These are phyloP conservation scores for Piper betle DNA, from an alignment of 164 flowering plant species.

Conservation along the genomic window DNA sequence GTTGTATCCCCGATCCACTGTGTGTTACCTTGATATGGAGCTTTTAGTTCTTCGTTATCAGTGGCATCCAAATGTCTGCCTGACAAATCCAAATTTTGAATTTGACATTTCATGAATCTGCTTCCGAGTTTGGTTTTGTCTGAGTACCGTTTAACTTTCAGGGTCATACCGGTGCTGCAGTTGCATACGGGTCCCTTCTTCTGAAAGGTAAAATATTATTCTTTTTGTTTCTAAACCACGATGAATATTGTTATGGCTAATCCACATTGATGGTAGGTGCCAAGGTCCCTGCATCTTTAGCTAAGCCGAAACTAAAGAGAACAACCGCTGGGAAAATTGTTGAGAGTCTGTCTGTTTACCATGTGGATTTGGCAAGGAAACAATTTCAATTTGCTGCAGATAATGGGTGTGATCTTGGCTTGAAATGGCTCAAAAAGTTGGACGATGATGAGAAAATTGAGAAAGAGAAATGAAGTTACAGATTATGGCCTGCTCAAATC, in stretches of 20 bases:
- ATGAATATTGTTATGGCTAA: neutral
- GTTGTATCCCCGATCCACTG: neutral
- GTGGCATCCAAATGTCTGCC: neutral
- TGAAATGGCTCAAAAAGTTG: conserved; percentile 64
- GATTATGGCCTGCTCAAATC: neutral
- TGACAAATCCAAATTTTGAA: neutral
- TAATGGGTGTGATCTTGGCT: conserved; percentile 77
- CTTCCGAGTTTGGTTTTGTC: too few species aligned
- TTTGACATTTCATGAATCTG: neutral
- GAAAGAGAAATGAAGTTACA: neutral
- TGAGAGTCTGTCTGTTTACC: conserved; percentile 13
- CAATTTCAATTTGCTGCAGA: conserved; percentile 69
- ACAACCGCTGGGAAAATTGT: conserved; percentile 13
- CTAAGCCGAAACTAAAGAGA: conserved; percentile 33
- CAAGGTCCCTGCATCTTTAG: conserved; percentile 54
- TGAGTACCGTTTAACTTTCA: conserved; percentile 15
- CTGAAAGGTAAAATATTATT: conserved; percentile 43
- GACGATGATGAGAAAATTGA: conserved; percentile 49
- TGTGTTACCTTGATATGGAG: neutral
- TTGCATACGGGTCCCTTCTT: conserved; percentile 92
- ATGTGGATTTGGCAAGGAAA: conserved; percentile 48
- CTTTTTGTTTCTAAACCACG: neutral
- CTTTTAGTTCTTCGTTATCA: neutral
- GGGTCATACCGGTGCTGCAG: conserved; percentile 97
- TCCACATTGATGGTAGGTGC: conserved; percentile 29